These are phyloP conservation scores for Beauveria sp. DNA, from an alignment of 2,329 filamentous ascomycete species.

Conservation along the genomic window DNA sequence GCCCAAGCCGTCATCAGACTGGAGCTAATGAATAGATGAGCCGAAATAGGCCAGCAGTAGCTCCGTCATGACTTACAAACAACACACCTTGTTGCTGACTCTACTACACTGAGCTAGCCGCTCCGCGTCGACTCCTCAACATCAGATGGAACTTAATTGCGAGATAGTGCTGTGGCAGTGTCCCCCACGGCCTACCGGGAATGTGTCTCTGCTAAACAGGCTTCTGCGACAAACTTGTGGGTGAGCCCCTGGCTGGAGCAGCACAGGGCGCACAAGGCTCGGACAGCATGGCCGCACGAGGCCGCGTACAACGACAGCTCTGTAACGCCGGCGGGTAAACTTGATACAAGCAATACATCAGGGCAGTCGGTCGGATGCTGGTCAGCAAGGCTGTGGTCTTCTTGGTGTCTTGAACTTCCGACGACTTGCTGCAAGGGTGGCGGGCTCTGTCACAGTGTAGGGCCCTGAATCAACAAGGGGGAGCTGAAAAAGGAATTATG, in stretches of 20 bases:
- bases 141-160: no score
- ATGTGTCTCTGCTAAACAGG: not conserved
- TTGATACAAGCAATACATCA: slow-evolving; percentile 2
- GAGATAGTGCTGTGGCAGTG: no score
- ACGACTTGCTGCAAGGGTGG: not conserved
- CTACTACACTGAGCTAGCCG: no score
- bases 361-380: not conserved
- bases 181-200: no score
- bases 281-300: not conserved
- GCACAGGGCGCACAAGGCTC: not conserved
- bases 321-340: not conserved
- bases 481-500: not conserved
- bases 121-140: no score
- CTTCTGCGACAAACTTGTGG: not conserved
- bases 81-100: no score
- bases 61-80: no score
- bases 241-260: not conserved
- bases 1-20: no score
- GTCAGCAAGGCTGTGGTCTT: not conserved
- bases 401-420: not conserved
- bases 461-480: not conserved
- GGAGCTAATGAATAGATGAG: no score
- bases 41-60: no score
- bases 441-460: not conserved
- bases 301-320: not conserved